Base-by-base conservation (phyloP, 805 yeast species). In the Wickerhamomyces bisporus region DNA sequence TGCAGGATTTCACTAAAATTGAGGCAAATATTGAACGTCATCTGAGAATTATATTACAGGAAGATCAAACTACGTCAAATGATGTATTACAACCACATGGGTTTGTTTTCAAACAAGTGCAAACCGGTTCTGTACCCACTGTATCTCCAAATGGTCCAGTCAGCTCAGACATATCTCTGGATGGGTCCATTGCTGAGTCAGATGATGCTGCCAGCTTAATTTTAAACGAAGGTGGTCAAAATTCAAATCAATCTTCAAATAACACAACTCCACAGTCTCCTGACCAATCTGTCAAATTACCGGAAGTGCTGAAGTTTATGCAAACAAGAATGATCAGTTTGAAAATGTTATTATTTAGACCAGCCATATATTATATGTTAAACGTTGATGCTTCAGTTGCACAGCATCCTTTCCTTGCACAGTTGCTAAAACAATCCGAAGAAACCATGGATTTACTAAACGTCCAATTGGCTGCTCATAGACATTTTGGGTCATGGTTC, bases 401-500 rank as follows among this genome's bases (percentile, higher is more conserved):
- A 4, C 32, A 36, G 8, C 29, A 35, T 24, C 47, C 48, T n/a
- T 38, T 49, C 20, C 33, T 51, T 9, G 37, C 38, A 6, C 45
- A 43, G 11, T 32, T 53, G 5, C n/a, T 53, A 10, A 24, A 34
- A 18, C 53, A 48, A 30, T 33, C 44, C 1, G 41, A 32, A 0
- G 53, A 53, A 21, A 44, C 48, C 0, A 40, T 45, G 31, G 55
- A 48, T 9, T 26, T 50, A 32, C 13, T 51, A 15, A 45, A 47
- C 17, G 34, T 50, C 3, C 48, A 53, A 25, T 26, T 53, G 10
- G 52, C 58, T 1, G 40, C 47, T 1, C 58, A 53, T 30, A 40
- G 58, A 23, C 56, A 53, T 34, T 47, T 43, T 28, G 57, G 57
- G 1, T 51, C 55, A 3, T 53, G 57, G 57, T 48, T 50, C 34